phyloP scores from a whole-genome alignment of 768 basidiomycete species.

The Stropharia rugosoannulata region DNA sequence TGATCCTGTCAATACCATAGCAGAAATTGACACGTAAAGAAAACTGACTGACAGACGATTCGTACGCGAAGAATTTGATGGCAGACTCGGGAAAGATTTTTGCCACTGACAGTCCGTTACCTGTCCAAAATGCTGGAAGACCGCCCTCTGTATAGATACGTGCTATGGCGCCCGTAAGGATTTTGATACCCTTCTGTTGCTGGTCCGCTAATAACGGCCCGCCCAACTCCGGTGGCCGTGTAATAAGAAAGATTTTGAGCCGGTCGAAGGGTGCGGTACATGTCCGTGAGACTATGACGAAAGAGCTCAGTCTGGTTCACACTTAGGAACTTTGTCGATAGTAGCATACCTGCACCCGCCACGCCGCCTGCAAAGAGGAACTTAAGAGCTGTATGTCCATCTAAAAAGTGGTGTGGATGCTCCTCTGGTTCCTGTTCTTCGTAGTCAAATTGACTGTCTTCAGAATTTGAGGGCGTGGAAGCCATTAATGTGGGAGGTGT shows the following conservation, averaged over 20 bases:
- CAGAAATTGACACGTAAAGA: constrained; percentile 7
- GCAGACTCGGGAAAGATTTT: constrained; percentile 99
- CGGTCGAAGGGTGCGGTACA: constrained; percentile 98
- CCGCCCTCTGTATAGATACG: constrained; percentile 91
- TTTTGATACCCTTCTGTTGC: constrained; percentile 51
- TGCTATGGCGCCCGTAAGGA: constrained; percentile 69
- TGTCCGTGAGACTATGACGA: constrained; percentile 78
- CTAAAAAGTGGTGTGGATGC: constrained; percentile 60
- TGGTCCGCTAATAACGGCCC: constrained; percentile 44
- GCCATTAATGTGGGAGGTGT: constrained; percentile 11
- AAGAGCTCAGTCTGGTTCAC: background rate
- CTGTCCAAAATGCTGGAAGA: constrained; percentile 94
- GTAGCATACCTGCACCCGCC: constrained; percentile 82
- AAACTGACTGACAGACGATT: constrained; percentile 71
- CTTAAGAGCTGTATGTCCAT: constrained; percentile 73
- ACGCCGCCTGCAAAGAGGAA: constrained; percentile 93
- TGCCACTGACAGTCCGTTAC: constrained; percentile 87
- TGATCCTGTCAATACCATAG: constrained; percentile 6
- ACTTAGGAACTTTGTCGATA: background rate
- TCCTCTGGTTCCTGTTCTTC: constrained; percentile 60
- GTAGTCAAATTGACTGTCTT: constrained; percentile 43
- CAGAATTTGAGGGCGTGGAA: constrained; percentile 23
- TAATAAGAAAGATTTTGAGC: constrained; percentile 95
- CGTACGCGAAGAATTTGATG: constrained; percentile 96
- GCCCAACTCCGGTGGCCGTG: constrained; percentile 73